Percentiles rank a stretch among this genome's conserved stretches.
Evolutionary conservation across 345 rosid genomes (phyloP).

Genomic region (Laguncularia racemosa): DNA sequence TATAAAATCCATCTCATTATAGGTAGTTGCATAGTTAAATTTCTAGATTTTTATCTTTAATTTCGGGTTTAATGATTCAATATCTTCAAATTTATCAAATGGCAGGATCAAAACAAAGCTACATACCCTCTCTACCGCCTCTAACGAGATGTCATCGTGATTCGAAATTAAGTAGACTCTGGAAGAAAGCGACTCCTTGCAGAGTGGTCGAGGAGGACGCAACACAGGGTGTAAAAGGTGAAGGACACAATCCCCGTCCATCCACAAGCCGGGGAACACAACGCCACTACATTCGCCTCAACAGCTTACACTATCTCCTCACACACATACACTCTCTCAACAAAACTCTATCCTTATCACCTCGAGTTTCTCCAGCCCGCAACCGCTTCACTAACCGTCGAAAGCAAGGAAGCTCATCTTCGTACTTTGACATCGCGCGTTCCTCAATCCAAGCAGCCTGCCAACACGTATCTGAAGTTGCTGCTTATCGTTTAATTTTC

Average conservation of each 20-base stretch:
- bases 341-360: slow-evolving; percentile 63
- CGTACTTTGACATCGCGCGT: slow-evolving; percentile 30
- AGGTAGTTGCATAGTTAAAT: too few relatives aligned
- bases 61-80: not conserved
- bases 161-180: slow-evolving; percentile 53
- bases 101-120: slow-evolving; percentile 74
- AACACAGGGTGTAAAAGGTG: slow-evolving; percentile 11
- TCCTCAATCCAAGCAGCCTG: slow-evolving; percentile 33
- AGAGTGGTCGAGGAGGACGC: slow-evolving; percentile 22
- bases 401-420: slow-evolving; percentile 11
- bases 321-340: slow-evolving; percentile 76
- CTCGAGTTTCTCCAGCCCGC: slow-evolving; percentile 36
- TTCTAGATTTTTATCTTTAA: too few relatives aligned
- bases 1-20: too few relatives aligned
- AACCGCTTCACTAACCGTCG: slow-evolving; percentile 25
- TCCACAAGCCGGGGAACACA: slow-evolving; percentile 93
- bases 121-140: slow-evolving; percentile 77
- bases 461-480: slow-evolving; percentile 40
- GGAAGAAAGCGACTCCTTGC: slow-evolving; percentile 78
- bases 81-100: not conserved
- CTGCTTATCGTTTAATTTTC: slow-evolving; percentile 40
- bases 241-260: slow-evolving; percentile 67
- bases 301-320: slow-evolving; percentile 67
- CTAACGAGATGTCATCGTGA: slow-evolving; percentile 77
- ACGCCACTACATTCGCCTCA: slow-evolving; percentile 79